Percentiles rank a stretch among this genome's conserved stretches.
phyloP scores from a whole-genome alignment of 345 rosid species.

The Gossypium turneri region DNA sequence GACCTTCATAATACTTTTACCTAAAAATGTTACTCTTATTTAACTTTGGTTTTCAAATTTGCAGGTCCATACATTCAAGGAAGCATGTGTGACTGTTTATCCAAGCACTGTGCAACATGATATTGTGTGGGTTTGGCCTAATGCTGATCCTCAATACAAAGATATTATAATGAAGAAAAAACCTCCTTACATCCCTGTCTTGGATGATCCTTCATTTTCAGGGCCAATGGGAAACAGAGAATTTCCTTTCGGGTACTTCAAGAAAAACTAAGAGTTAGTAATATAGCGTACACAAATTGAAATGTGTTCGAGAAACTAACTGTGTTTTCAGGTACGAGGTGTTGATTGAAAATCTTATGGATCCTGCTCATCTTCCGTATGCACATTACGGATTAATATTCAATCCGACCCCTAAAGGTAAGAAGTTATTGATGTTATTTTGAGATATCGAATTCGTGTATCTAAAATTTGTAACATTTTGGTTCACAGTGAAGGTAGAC shows the following conservation, averaged over 20 bases:
- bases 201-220: conserved; percentile 79
- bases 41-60: conserved; percentile 4
- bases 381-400: conserved; percentile 77
- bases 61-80: conserved; percentile 66
- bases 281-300: not conserved
- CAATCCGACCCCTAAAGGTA: conserved; percentile 38
- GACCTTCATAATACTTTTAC: too few relatives aligned
- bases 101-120: conserved; percentile 73
- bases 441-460: not conserved
- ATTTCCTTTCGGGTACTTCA: conserved; percentile 52
- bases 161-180: conserved; percentile 52
- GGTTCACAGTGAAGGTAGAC: conserved; percentile 53
- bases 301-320: not conserved
- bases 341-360: conserved; percentile 80
- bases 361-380: conserved; percentile 92
- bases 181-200: conserved; percentile 70
- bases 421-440: conserved; percentile 8
- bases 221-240: conserved; percentile 58
- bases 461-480: conserved; percentile 5
- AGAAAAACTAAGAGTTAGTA: not conserved
- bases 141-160: conserved; percentile 60
- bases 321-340: conserved; percentile 65
- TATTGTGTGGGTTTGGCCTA: conserved; percentile 98
- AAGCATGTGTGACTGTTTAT: conserved; percentile 74
- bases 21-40: not conserved